phyloP scores from a whole-genome alignment of 805 yeast genomes.

The Metschnikowia rubicola region DNA sequence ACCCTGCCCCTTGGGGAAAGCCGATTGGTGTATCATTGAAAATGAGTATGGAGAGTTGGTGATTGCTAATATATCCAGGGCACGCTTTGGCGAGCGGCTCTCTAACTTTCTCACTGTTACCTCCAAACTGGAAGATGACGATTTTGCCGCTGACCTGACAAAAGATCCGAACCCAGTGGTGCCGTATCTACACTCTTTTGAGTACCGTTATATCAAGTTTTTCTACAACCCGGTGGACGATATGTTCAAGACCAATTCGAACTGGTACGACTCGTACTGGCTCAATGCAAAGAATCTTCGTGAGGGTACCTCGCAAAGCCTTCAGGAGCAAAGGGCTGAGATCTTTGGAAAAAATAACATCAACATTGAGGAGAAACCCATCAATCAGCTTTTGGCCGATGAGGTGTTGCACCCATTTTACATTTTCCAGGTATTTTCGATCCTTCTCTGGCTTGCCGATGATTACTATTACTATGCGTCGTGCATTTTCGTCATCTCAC shows the following conservation, averaged over 20 bases:
- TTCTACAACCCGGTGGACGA: conserved; percentile 86
- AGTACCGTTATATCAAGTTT: conserved; percentile 79
- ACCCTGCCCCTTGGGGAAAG: conserved; percentile 65
- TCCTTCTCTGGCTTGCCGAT: conserved; percentile 87
- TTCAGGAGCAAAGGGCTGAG: conserved; percentile 61
- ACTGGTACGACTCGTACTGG: conserved; percentile 89
- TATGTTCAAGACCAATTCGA: conserved; percentile 73
- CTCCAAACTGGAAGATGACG: conserved; percentile 20
- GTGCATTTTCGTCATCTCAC: conserved; percentile 84
- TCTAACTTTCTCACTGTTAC: conserved; percentile 57
- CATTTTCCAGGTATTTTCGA: conserved; percentile 89
- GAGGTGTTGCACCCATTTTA: conserved; percentile 96
- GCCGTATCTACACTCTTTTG: conserved; percentile 66
- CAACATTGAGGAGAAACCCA: conserved; percentile 70
- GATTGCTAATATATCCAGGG: conserved; percentile 52
- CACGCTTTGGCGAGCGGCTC: conserved; percentile 66
- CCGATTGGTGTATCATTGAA: conserved; percentile 93
- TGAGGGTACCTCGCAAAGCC: conserved; percentile 68
- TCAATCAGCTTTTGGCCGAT: conserved; percentile 63
- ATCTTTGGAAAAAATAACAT: conserved; percentile 80
- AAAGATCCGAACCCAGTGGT: conserved; percentile 57
- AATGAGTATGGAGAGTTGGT: conserved; percentile 87
- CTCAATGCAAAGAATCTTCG: conserved; percentile 48
- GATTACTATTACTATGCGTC: conserved; percentile 90
- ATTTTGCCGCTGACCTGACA: conserved; percentile 17